These are phyloP conservation scores for Pyrenula massariospora DNA, from an alignment of 495 filamentous ascomycete genomes.

Conservation along the genomic window DNA sequence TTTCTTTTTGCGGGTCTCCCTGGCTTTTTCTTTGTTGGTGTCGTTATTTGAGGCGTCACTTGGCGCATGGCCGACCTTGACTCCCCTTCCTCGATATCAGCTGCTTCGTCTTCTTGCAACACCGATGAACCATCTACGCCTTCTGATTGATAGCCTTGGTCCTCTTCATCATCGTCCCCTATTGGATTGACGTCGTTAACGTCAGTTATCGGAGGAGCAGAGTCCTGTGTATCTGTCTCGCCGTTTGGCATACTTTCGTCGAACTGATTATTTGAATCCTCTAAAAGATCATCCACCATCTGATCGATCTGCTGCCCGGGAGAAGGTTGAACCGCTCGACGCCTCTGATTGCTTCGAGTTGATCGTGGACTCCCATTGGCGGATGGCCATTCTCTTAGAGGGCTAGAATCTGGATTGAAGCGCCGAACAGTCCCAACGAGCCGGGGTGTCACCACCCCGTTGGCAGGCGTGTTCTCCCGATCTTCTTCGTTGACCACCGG, in stretches of 20 bases:
- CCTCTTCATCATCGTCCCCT: background rate
- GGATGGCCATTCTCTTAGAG: background rate
- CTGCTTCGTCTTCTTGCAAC: background rate
- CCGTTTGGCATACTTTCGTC: background rate
- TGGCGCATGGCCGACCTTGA: background rate
- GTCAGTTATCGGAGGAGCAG: background rate
- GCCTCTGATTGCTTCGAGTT: background rate
- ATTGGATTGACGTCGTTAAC: background rate
- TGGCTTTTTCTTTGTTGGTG: background rate
- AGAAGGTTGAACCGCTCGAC: background rate
- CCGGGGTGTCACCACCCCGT: background rate
- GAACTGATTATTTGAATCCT: background rate
- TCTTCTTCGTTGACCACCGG: background rate
- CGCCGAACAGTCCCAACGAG: background rate
- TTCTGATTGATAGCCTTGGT: background rate
- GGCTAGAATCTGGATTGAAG: background rate
- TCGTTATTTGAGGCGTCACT: background rate
- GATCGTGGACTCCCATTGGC: background rate
- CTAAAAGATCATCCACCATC: background rate
- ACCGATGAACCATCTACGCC: background rate
- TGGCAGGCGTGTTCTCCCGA: background rate
- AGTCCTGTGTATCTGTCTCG: background rate
- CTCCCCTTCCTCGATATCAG: background rate
- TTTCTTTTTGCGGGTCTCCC: background rate
- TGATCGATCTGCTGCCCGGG: background rate